phyloP scores from a whole-genome alignment of 2,329 filamentous ascomycete species.

The Sarocladium brachiariae region DNA sequence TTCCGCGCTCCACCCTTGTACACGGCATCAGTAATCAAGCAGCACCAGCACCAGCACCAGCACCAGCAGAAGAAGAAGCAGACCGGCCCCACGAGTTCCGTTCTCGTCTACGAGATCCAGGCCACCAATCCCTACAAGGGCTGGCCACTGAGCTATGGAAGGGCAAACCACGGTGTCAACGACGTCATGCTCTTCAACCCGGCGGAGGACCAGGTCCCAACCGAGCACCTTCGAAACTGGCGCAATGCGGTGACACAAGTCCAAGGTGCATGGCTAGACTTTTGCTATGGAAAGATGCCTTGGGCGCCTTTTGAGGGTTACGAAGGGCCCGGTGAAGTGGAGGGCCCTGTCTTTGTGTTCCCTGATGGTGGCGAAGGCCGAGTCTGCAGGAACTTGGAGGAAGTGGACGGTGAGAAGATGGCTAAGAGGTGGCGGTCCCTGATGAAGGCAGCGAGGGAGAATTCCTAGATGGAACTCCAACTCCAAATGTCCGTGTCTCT shows the following conservation, averaged over 20 bases:
- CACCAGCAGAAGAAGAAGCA: neutral
- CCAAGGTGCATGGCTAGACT: conserved; percentile 1
- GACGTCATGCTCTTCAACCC: conserved; percentile 6
- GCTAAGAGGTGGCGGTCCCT: neutral
- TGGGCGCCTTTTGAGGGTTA: neutral
- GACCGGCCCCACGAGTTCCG: neutral
- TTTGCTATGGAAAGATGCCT: conserved; percentile 1
- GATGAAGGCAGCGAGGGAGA: neutral
- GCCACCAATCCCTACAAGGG: neutral
- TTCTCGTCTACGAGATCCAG: conserved; percentile 4
- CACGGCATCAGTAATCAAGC: neutral
- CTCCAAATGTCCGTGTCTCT: too few relatives aligned
- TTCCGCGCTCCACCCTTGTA: neutral
- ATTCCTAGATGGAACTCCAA: too few relatives aligned
- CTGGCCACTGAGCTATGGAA: neutral
- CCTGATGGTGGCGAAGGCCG: conserved; percentile 3
- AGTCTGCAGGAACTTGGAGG: neutral
- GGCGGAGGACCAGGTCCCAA: neutral
- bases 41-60: too few relatives aligned
- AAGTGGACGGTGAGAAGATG: neutral
- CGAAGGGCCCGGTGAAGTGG: neutral
- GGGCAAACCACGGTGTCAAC: conserved; percentile 3
- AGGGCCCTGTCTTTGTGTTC: neutral
- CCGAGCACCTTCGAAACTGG: neutral
- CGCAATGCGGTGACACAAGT: neutral